Conservation (phyloP, 176 grass and related monocot genomes). For the Neostapfia colusana region DNA sequence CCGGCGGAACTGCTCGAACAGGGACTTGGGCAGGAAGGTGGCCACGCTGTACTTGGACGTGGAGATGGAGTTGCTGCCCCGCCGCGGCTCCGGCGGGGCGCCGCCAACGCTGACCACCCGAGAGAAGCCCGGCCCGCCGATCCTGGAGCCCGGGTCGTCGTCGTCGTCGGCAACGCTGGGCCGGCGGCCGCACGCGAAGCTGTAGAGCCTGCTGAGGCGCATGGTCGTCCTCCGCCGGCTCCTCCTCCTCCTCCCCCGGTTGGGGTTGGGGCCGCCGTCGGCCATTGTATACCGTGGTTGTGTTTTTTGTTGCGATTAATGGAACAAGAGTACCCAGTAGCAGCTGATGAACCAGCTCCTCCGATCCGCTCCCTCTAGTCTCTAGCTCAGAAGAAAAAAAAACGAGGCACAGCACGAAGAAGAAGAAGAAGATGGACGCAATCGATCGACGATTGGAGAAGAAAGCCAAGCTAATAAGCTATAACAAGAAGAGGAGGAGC, state of each 20-base stretch:
- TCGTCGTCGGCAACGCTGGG: slow-evolving; percentile 50
- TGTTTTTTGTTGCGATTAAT: too few species aligned
- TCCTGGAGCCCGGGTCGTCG: slow-evolving; percentile 39
- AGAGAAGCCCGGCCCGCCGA: slow-evolving; percentile 77
- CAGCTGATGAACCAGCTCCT: background rate
- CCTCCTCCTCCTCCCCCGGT: background rate
- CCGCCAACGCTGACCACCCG: slow-evolving; percentile 54
- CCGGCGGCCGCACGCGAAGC: slow-evolving; percentile 54
- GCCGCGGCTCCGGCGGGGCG: background rate
- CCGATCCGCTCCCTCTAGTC: background rate
- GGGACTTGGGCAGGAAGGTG: slow-evolving; percentile 80
- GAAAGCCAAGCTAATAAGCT: too few species aligned
- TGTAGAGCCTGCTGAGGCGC: slow-evolving; percentile 69
- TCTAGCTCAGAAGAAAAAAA: too few species aligned
- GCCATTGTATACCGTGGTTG: background rate
- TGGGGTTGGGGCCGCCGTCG: background rate
- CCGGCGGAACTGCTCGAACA: slow-evolving; percentile 92
- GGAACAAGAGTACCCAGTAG: too few species aligned
- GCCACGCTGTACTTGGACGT: slow-evolving; percentile 80
- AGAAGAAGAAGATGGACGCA: background rate
- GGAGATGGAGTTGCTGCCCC: slow-evolving; percentile 54
- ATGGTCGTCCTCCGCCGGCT: slow-evolving; percentile 30
- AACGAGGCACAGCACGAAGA: background rate
- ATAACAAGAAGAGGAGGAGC: too few species aligned
- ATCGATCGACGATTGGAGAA: too few species aligned